Conservation (phyloP, 371 early-diverging fungal genomes). For the Rhizopus stolonifer region DNA sequence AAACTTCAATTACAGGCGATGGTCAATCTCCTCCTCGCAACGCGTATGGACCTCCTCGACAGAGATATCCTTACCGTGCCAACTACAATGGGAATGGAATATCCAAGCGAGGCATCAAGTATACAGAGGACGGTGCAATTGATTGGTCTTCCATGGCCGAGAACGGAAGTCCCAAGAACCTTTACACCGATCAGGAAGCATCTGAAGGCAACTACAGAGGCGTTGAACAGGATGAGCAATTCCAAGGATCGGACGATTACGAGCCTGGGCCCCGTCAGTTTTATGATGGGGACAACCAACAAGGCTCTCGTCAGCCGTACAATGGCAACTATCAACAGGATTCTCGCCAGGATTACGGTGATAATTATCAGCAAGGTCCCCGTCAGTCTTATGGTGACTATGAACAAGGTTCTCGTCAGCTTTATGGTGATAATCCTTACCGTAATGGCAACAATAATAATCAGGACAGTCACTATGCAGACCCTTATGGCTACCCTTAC, state of each 20-base stretch:
- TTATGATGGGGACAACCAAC: no score
- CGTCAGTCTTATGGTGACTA: background rate
- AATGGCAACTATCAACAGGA: no score
- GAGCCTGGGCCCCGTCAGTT: no score
- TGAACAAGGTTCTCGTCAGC: background rate
- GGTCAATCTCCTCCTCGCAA: background rate
- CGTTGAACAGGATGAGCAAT: no score
- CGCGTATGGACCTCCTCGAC: background rate
- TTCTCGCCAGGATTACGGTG: no score
- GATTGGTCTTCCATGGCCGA: slow-evolving; percentile 78
- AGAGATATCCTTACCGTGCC: background rate
- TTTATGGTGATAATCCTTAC: background rate
- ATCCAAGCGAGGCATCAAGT: background rate
- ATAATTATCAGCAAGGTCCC: background rate
- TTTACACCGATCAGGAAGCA: background rate
- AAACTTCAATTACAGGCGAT: background rate
- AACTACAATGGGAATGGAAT: background rate
- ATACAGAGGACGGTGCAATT: slow-evolving; percentile 86
- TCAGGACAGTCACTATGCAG: background rate
- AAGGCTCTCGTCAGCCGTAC: no score
- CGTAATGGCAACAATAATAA: background rate
- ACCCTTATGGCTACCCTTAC: background rate
- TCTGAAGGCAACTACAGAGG: background rate
- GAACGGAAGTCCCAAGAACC: slow-evolving; percentile 30
- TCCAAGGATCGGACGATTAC: no score